Conservation (phyloP, 106 monocot species). For the Platanthera zijinensis region DNA sequence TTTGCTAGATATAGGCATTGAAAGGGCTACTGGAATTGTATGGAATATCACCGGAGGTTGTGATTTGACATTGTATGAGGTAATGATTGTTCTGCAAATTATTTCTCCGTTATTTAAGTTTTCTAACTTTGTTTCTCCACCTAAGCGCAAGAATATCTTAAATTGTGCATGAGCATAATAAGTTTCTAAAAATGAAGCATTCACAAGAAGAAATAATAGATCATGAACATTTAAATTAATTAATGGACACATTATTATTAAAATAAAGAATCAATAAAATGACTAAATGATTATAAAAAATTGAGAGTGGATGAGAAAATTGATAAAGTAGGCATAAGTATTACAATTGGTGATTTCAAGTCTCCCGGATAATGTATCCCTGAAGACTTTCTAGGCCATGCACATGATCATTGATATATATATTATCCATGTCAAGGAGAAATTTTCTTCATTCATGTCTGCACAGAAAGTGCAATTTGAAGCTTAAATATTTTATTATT, state of each 20-base stretch:
- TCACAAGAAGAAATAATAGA: not conserved
- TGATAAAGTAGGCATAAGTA: not conserved
- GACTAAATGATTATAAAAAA: not conserved
- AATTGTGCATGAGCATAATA: not conserved
- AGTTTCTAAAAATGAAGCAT: not conserved
- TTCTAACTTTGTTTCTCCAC: not conserved
- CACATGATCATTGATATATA: too few species aligned
- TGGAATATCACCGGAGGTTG: conserved; percentile 76
- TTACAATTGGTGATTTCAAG: not conserved
- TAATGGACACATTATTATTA: not conserved
- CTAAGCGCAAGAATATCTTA: not conserved
- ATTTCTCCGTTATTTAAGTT: not conserved
- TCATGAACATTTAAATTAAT: not conserved
- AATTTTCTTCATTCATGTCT: not conserved
- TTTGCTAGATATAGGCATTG: conserved; percentile 60
- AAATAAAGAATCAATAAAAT: not conserved
- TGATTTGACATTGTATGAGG: conserved; percentile 54
- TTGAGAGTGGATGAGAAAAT: not conserved
- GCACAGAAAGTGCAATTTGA: not conserved
- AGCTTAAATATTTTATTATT: too few species aligned
- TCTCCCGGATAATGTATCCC: not conserved
- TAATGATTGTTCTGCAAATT: conserved; percentile 8
- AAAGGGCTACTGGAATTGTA: conserved; percentile 65
- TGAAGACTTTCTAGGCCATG: not conserved
- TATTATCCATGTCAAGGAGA: not conserved